Evolutionary conservation across 176 grass and related monocot genomes (phyloP).

Genomic region (Hsuehochloa calcarea): DNA sequence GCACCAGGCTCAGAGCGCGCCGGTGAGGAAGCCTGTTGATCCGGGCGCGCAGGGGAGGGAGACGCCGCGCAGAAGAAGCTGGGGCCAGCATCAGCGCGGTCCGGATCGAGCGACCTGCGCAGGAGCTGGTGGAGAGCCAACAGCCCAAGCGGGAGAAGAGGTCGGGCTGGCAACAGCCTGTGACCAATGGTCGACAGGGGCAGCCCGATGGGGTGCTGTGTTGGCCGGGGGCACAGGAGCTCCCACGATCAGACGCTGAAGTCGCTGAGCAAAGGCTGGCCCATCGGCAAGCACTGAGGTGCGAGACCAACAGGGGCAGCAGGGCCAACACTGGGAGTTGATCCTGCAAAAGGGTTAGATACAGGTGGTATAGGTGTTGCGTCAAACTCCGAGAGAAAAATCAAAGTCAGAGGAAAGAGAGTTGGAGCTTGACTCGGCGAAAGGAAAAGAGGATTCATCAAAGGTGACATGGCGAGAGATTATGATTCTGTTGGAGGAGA

Average conservation of each 20-base stretch:
- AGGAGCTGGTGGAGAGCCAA: neutral
- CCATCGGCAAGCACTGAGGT: neutral
- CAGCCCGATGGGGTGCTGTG: no score
- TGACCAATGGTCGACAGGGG: neutral
- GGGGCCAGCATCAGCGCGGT: no score
- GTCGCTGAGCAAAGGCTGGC: no score
- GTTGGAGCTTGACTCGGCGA: neutral
- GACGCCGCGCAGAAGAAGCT: fast-evolving
- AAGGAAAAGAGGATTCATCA: neutral
- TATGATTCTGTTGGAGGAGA: neutral
- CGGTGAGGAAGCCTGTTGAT: no score
- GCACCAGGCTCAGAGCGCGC: no score
- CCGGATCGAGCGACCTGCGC: no score
- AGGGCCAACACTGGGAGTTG: neutral
- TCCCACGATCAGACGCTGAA: neutral
- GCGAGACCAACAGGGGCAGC: neutral
- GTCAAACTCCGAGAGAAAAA: neutral
- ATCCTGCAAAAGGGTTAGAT: neutral
- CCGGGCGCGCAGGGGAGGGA: no score
- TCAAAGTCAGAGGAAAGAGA: neutral
- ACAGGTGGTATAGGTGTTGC: neutral
- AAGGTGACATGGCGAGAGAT: neutral
- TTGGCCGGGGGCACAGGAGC: neutral
- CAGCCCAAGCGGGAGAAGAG: neutral
- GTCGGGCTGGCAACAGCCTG: neutral